These are phyloP conservation scores for Macrotyloma uniflorum DNA, from an alignment of 306 rosid species.

Conservation along the genomic window DNA sequence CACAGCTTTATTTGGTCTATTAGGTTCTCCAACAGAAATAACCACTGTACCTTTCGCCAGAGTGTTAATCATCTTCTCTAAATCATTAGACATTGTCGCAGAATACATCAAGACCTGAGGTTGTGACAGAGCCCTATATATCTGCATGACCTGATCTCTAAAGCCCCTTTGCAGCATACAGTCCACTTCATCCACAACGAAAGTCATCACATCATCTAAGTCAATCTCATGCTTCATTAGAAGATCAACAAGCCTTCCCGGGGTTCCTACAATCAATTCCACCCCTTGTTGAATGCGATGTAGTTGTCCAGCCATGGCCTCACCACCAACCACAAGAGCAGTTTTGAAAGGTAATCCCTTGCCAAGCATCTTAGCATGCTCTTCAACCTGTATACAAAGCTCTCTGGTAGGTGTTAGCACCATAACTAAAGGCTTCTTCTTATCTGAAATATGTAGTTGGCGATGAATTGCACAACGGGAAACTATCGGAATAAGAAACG, in stretches of 20 bases:
- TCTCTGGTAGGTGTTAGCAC: constrained; percentile 87
- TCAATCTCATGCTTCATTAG: constrained; percentile 67
- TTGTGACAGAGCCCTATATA: constrained; percentile 67
- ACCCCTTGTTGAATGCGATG: constrained; percentile 85
- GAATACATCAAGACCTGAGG: constrained; percentile 86
- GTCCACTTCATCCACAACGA: constrained; percentile 88
- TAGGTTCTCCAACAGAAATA: constrained; percentile 69
- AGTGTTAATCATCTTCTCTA: constrained; percentile 68
- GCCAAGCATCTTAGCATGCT: constrained; percentile 79
- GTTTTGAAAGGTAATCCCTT: constrained; percentile 85
- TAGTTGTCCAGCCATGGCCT: constrained; percentile 80
- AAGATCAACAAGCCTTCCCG: constrained; percentile 86
- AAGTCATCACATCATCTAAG: constrained; percentile 59
- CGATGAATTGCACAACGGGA: constrained; percentile 57
- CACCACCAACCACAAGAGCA: constrained; percentile 92
- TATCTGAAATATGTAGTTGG: constrained; percentile 33
- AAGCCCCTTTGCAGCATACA: constrained; percentile 84
- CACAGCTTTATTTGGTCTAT: constrained; percentile 75
- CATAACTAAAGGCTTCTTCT: constrained; percentile 67
- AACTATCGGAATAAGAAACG: constrained; percentile 73
- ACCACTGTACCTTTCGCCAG: constrained; percentile 55
- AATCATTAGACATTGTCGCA: constrained; percentile 72
- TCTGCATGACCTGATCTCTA: constrained; percentile 80
- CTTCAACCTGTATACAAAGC: constrained; percentile 80
- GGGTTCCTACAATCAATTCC: constrained; percentile 80